These are phyloP conservation scores for Hyaloscypha hepaticicola DNA, from an alignment of 495 filamentous ascomycete genomes.

Conservation along the genomic window DNA sequence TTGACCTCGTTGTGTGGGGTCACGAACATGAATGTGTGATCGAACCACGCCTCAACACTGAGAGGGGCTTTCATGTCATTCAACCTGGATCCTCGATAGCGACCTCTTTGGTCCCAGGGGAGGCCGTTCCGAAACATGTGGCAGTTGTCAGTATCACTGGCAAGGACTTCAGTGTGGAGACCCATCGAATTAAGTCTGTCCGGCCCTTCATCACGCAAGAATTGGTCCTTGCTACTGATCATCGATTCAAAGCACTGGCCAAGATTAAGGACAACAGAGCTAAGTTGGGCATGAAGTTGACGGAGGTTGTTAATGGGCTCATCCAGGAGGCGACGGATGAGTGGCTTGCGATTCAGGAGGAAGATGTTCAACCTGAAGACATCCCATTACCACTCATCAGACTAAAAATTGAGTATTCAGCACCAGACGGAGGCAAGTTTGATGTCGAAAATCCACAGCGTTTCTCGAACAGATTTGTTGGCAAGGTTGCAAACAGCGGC, in stretches of 20 bases:
- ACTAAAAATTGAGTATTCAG: slow-evolving; percentile 85
- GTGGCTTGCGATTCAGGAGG: slow-evolving; percentile 73
- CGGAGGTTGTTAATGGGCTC: slow-evolving; percentile 73
- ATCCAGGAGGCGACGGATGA: slow-evolving; percentile 80
- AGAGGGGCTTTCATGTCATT: slow-evolving; percentile 92
- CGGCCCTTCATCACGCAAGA: slow-evolving; percentile 89
- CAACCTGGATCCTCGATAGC: slow-evolving; percentile 96
- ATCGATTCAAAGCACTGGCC: slow-evolving; percentile 70
- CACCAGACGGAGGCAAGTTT: slow-evolving; percentile 81
- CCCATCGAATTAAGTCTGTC: slow-evolving; percentile 81
- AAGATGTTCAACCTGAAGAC: slow-evolving; percentile 51
- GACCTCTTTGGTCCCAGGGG: slow-evolving; percentile 85
- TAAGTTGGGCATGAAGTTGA: slow-evolving; percentile 74
- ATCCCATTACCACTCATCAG: slow-evolving; percentile 81
- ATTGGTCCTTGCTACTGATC: slow-evolving; percentile 73
- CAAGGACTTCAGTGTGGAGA: slow-evolving; percentile 76
- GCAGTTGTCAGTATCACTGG: slow-evolving; percentile 82
- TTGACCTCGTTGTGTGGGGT: slow-evolving; percentile 93
- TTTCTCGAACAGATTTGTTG: slow-evolving; percentile 90
- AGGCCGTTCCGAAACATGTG: slow-evolving; percentile 90
- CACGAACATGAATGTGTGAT: slow-evolving; percentile 98
- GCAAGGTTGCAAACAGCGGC: slow-evolving; percentile 87
- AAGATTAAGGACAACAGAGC: slow-evolving; percentile 79
- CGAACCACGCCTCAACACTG: slow-evolving; percentile 74
- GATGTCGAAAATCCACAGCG: slow-evolving; percentile 95